Conservation (phyloP, 257 asterid genomes). For the Nicotiana attenuata region DNA sequence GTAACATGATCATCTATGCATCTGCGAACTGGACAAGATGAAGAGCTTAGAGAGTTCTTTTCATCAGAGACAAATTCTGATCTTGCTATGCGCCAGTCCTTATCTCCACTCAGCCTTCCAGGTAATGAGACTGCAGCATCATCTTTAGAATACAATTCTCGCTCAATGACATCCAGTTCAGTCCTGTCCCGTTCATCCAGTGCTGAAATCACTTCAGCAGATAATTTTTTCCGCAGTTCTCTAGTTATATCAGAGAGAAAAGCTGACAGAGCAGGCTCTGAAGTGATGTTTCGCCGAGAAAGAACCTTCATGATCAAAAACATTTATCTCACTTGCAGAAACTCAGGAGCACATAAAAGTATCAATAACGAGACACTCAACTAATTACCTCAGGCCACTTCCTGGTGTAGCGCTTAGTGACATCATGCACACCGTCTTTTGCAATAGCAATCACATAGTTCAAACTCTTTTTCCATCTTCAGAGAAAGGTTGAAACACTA, state of each 20-base stretch:
- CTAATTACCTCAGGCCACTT: conserved; percentile 76
- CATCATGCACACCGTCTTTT: conserved; percentile 87
- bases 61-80: conserved; percentile 73
- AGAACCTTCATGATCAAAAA: conserved; percentile 48
- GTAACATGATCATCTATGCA: conserved; percentile 86
- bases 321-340: conserved; percentile 5
- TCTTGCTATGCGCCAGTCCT: conserved; percentile 82
- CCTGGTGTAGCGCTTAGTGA: conserved; percentile 88
- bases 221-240: conserved; percentile 48
- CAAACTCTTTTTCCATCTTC: conserved; percentile 86
- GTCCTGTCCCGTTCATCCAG: conserved; percentile 65
- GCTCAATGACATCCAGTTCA: conserved; percentile 68
- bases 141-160: conserved; percentile 48
- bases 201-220: conserved; percentile 35
- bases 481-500: conserved; percentile 27
- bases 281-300: conserved; percentile 57
- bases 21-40: conserved; percentile 74
- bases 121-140: conserved; percentile 69
- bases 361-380: neutral
- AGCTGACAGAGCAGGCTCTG: conserved; percentile 55
- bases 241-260: conserved; percentile 47
- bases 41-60: conserved; percentile 53
- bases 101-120: conserved; percentile 87
- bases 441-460: conserved; percentile 66
- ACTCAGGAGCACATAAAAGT: neutral